These are phyloP conservation scores for Tetracladium setigerum DNA, from an alignment of 495 filamentous ascomycete species.

Conservation along the genomic window DNA sequence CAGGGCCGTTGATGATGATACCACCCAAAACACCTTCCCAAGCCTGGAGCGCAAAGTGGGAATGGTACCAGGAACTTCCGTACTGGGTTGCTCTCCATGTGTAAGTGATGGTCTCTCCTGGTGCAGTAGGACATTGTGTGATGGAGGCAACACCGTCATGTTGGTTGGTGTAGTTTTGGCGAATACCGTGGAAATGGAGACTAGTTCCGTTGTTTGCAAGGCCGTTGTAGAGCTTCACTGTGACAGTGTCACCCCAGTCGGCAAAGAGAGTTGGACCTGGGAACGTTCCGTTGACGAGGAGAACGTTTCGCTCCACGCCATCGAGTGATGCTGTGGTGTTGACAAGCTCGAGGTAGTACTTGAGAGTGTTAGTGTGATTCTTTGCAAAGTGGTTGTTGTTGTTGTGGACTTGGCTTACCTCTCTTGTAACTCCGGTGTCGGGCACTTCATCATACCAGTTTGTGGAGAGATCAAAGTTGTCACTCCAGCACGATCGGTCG, in stretches of 20 bases:
- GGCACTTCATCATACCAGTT: constrained; percentile 43
- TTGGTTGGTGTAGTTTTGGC: constrained; percentile 48
- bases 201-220: constrained; percentile 14
- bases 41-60: constrained; percentile 33
- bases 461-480: constrained; percentile 42
- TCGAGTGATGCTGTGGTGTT: constrained; percentile 41
- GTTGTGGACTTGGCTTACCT: background rate
- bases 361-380: background rate
- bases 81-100: constrained; percentile 36
- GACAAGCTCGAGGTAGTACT: constrained; percentile 32
- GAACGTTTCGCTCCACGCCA: constrained; percentile 32
- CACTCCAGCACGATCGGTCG: constrained; percentile 26
- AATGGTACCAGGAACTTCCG: constrained; percentile 36
- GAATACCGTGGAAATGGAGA: constrained; percentile 61
- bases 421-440: constrained; percentile 35
- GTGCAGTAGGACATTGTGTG: constrained; percentile 58
- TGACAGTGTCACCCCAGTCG: constrained; percentile 35
- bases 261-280: constrained; percentile 23
- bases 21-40: constrained; percentile 50
- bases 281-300: constrained; percentile 16
- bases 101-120: constrained; percentile 40
- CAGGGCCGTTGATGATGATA: constrained; percentile 38
- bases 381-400: background rate
- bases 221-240: constrained; percentile 10
- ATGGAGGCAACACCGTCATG: constrained; percentile 58